Percentiles rank a stretch among this genome's conserved stretches.
These are phyloP conservation scores for Gossypium longicalyx DNA, from an alignment of 345 rosid species.

Conservation along the genomic window DNA sequence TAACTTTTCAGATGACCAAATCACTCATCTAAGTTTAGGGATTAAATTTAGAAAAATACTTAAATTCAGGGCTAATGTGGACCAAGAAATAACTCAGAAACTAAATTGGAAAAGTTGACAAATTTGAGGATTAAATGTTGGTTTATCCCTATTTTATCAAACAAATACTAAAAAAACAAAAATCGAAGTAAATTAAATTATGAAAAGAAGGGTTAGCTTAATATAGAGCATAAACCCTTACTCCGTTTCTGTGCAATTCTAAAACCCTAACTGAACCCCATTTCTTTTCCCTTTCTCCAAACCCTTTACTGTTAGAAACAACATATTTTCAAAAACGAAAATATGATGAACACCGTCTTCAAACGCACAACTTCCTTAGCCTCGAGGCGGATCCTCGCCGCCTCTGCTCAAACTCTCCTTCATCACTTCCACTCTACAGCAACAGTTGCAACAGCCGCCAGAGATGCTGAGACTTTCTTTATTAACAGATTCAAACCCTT, in stretches of 20 bases:
- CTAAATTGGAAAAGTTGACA: too few relatives aligned
- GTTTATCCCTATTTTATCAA: too few relatives aligned
- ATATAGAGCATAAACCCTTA: not conserved
- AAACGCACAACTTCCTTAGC: constrained; percentile 2
- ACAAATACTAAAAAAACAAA: not conserved
- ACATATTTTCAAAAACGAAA: not conserved
- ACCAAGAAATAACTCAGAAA: too few relatives aligned
- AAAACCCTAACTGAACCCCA: constrained; percentile 8
- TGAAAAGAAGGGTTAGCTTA: not conserved
- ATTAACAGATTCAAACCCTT: constrained; percentile 2
- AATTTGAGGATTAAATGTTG: too few relatives aligned
- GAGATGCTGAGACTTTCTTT: not conserved
- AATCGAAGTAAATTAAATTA: not conserved
- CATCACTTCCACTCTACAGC: not conserved
- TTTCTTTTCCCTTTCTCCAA: not conserved
- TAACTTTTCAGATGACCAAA: too few relatives aligned
- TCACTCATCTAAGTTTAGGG: too few relatives aligned
- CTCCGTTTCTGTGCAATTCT: not conserved
- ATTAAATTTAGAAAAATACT: too few relatives aligned
- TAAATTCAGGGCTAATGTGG: too few relatives aligned
- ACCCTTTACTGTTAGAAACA: not conserved
- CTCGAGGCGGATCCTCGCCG: constrained; percentile 11
- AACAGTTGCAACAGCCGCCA: not conserved
- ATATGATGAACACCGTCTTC: constrained; percentile 9
- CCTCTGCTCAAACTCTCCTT: constrained; percentile 3